Percentiles rank a stretch among this genome's conserved stretches.
Evolutionary conservation across 2,329 filamentous ascomycete genomes (phyloP).

Genomic region (Paecilomyces sp.): DNA sequence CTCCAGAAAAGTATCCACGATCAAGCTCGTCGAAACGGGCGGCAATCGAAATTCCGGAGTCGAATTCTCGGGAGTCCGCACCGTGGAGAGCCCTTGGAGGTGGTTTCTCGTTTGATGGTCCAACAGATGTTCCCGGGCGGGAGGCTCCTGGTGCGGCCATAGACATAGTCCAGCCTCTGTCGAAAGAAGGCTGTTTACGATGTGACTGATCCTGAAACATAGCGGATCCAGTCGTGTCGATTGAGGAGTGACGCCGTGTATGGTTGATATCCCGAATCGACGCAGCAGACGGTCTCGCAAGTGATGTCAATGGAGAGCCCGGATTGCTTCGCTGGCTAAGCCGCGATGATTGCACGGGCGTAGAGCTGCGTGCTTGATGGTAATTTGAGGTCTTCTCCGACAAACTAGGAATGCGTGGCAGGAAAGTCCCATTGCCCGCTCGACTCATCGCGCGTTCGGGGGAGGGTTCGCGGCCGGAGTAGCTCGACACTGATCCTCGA

Average conservation of each 20-base stretch:
- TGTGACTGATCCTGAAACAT: conserved; percentile 32
- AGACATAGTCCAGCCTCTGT: conserved; percentile 52
- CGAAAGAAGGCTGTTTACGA: conserved; percentile 52
- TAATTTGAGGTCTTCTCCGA: conserved; percentile 25
- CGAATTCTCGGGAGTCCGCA: conserved; percentile 18
- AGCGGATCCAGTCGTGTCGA: conserved; percentile 52
- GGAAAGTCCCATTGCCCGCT: conserved; percentile 28
- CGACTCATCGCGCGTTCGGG: conserved; percentile 38
- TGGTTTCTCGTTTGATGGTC: conserved; percentile 14
- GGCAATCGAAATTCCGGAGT: conserved; percentile 21
- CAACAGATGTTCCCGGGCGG: conserved; percentile 27
- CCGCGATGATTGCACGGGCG: conserved; percentile 22
- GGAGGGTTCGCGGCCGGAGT: conserved; percentile 34
- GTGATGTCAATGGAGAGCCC: conserved; percentile 35
- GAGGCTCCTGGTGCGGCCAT: conserved; percentile 24
- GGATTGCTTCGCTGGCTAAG: conserved; percentile 25
- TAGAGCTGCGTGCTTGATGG: conserved; percentile 16
- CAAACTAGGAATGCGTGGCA: conserved; percentile 38
- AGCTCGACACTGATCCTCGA: conserved; percentile 31
- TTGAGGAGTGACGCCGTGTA: conserved; percentile 79
- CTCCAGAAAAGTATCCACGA: conserved; percentile 87
- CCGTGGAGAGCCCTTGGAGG: conserved; percentile 1
- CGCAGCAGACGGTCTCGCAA: conserved; percentile 64
- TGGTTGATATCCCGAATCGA: conserved; percentile 77
- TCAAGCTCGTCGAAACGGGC: conserved; percentile 57